Base-by-base conservation (phyloP, 1,139 yeast species). In the Hansenula lynferdii region DNA sequence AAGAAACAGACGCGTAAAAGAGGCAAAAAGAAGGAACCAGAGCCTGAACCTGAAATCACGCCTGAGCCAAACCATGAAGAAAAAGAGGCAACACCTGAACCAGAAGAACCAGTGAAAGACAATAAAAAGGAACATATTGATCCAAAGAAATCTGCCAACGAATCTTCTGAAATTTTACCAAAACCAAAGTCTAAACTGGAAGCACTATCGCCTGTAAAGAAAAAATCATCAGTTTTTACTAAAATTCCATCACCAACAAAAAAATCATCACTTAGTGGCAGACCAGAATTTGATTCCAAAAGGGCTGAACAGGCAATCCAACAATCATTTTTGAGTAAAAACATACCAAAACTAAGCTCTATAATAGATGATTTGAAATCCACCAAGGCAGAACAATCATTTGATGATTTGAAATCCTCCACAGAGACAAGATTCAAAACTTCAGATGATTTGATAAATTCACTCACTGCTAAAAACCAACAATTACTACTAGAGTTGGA, bases 371-470 rank as follows among this genome's bases (percentile, higher is more conserved):
- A 53, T 8, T 35, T 53, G 39, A 53, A 42, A 39, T 38, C 42
- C 0, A 50, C 58, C 3, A 53, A 45, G 25, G 54, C 64, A 2
- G 66, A 62, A 20, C 47, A 46, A 28, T 50, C 49, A n/a, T 55
- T 61, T 23, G 40, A 48, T 11, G 57, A 60, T 12, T 60, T 49
- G 43, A 51, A 53, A 27, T 41, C 36, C 6, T 47, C 61, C 1
- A 52, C 61, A 5, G 63, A 58, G 21, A 44, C 48, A 10, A 52
- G 62, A 32, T 44, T 53, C 28, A 49, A 49, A 28, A 56, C 61
- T 3, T 51, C 65, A 1, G 63, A 60, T 16, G 56, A 53, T 30
- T 37, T 62, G 35, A 53, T 62, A 24, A 25, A 45, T 4, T 45
- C 53, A 18, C 44, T 61, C 21, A 49, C 54, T 14, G 20, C 34